A percentile compares a stretch with the other conserved stretches of the same genome.
Conservation (phyloP, 2,329 filamentous ascomycete species). For the Phyllosticta paracitricarpa region DNA sequence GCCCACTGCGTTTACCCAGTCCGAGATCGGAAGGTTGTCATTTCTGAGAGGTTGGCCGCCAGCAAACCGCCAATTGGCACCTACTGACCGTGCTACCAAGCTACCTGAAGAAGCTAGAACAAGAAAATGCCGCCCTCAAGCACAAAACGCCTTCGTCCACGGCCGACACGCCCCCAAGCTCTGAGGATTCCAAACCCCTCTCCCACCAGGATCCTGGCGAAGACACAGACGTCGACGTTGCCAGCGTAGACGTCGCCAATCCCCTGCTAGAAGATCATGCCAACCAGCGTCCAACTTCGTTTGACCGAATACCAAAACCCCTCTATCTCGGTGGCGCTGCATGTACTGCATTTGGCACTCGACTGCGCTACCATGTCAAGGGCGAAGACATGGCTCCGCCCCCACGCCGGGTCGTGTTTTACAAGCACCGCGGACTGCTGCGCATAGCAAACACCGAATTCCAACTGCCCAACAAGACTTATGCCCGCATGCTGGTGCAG, state of each 20-base stretch:
- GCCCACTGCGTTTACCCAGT: conserved; percentile 14
- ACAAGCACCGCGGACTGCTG: conserved; percentile 10
- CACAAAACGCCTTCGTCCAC: conserved; percentile 1
- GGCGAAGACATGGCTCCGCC: conserved; percentile 15
- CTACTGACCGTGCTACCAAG: background rate
- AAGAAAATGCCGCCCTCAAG: conserved; percentile 13
- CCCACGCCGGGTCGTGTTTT: conserved; percentile 12
- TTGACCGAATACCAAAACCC: conserved; percentile 9
- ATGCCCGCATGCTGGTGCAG: conserved; percentile 16
- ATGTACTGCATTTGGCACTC: conserved; percentile 17
- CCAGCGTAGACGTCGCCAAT: conserved; percentile 15
- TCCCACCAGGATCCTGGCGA: background rate
- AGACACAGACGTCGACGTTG: conserved; percentile 5
- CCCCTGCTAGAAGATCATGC: conserved; percentile 17
- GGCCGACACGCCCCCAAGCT: background rate
- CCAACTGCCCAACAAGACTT: conserved; percentile 17
- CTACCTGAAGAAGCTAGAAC: conserved; percentile 16
- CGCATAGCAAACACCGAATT: conserved; percentile 11
- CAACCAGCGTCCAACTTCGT: conserved; percentile 9
- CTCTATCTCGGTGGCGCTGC: conserved; percentile 17
- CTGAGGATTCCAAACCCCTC: background rate
- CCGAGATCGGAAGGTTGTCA: conserved; percentile 16
- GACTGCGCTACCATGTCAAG: conserved; percentile 14
- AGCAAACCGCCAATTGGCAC: background rate
- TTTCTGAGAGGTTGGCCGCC: conserved; percentile 15